Evolutionary conservation across 192 early-diverging fungal species (phyloP), one percentile per base, ranked within the genome.

Genomic region (Entomortierella parvispora): DNA sequence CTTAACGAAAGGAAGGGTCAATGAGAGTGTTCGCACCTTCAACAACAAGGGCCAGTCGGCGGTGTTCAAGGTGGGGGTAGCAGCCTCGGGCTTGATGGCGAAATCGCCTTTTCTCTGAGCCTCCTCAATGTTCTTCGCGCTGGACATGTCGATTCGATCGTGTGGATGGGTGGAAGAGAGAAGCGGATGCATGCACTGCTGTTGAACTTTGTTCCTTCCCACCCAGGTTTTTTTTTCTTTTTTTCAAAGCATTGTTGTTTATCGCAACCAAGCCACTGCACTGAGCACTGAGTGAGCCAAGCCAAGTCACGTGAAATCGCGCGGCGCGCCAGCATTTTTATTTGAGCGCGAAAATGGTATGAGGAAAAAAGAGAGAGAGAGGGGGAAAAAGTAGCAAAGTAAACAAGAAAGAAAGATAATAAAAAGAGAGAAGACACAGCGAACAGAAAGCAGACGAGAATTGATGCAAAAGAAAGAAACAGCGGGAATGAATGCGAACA

Each of bases 21-120:
- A n/a, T n/a, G n/a, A n/a, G n/a, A n/a, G n/a, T n/a, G 32, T n/a
- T n/a, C 44, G 26, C 52, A 89, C 89, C 88, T 98, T 97, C 71
- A 99, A 84, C 62, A 99, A 86, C 63, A 98, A 88, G 47, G 97
- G 97, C 97, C 97, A 99, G 71, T 91, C 85, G 42, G 95, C 92
- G 23, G 97, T 94, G 79, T 98, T 92, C 54, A 99, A 82, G 32
- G 93, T 77, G 18, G 97, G 89, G 14, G 90, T 91, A 47, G 85
- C 70, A 37, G 85, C 77, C 65, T 88, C 82, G 26, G 97, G 97
- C 85, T 99, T 96, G 82, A 99, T 97, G 49, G 61, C 52, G 69
- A 82, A 84, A 53, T 86, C 83, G 42, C 82, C 82, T 23, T 51
- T 46, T 17, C 68, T 56, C 61, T 77, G 74, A 33, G 74, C 66